Percentiles rank a stretch among this genome's conserved stretches.
Evolutionary conservation across 768 basidiomycete genomes (phyloP).

Genomic region (Postia placenta): DNA sequence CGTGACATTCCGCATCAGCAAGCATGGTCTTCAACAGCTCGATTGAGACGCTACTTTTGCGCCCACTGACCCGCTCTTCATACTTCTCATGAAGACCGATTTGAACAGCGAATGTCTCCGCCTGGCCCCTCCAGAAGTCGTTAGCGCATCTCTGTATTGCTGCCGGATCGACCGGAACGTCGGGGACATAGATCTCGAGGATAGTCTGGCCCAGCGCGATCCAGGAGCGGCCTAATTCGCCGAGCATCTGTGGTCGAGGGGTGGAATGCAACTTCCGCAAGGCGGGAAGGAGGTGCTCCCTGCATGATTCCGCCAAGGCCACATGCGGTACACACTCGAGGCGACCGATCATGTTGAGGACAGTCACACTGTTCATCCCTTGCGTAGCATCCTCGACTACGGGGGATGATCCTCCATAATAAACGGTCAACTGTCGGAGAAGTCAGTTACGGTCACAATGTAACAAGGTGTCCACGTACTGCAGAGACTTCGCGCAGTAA

Average conservation of each 20-base stretch:
- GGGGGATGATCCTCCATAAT: too few species aligned
- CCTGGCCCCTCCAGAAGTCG: slow-evolving; percentile 39
- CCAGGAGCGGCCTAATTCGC: slow-evolving; percentile 44
- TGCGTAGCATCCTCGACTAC: too few species aligned
- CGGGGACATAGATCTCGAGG: slow-evolving; percentile 71
- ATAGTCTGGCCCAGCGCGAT: slow-evolving; percentile 54
- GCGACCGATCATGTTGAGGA: too few species aligned
- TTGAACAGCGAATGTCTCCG: slow-evolving; percentile 38
- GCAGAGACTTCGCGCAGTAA: too few species aligned
- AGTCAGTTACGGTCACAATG: too few species aligned
- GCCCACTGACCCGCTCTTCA: slow-evolving; percentile 54
- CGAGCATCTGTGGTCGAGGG: background rate
- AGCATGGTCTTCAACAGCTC: slow-evolving; percentile 36
- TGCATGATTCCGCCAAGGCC: background rate
- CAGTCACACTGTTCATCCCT: too few species aligned
- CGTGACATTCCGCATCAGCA: slow-evolving; percentile 23
- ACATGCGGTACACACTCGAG: too few species aligned
- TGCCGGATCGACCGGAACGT: slow-evolving; percentile 83
- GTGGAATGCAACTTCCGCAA: background rate
- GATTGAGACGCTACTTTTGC: slow-evolving; percentile 43
- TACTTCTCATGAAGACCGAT: slow-evolving; percentile 46
- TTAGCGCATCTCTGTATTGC: slow-evolving; percentile 46
- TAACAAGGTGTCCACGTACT: too few species aligned
- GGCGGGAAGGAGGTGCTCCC: slow-evolving; percentile 6
- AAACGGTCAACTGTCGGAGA: too few species aligned